Evolutionary conservation across 1,139 yeast species (phyloP), one percentile per base, ranked within the genome.

Genomic region (Williopsis jadinii): DNA sequence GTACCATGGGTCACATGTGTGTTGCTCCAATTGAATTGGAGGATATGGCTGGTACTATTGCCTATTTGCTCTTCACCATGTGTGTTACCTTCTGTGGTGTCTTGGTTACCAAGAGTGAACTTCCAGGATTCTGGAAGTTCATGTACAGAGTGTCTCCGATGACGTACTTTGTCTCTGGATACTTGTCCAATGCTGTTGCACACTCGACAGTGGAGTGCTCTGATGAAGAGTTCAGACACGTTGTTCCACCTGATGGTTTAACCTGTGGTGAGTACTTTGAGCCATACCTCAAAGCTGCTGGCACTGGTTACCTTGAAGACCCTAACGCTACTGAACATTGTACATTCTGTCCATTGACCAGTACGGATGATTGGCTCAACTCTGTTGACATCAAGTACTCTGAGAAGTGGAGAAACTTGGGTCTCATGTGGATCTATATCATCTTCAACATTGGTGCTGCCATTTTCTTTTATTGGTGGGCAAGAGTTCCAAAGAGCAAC

Each of bases 31-130:
- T 71, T 41, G 83, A 81, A 42, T 59, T 77, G 40, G 80, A 78
- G n/a, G 84, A 80, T 39, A 77, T 84, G 45, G 95, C 92, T 39
- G 90, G 86, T 46, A 81, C 83, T 55, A 54, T 81, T 46, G 77
- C 81, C 3, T 68, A 75, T 29, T 59, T 84, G 60, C 56, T 81
- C 54, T 83, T 81, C 62, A 75, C 88, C 14, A 63, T 84, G 71
- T 70, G 81, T 48, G 67, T 84, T 61, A 73, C 78, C 43, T 85
- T 86, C 77, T 81, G 92, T 67, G 95, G 95, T 74, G 94, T 84
- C 35, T 65, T 86, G 61, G 84, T 77, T n/a, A 71, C 80, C 30
- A 76, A 80, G 28, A 58, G 64, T 12, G 66, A 64, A n/a, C 63
- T 84, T 64, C 79, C 78, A 28, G 64, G 80, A 53, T 69, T 76